phyloP scores from a whole-genome alignment of 1,284 basidiomycete genomes.

The Trametes versicolor region DNA sequence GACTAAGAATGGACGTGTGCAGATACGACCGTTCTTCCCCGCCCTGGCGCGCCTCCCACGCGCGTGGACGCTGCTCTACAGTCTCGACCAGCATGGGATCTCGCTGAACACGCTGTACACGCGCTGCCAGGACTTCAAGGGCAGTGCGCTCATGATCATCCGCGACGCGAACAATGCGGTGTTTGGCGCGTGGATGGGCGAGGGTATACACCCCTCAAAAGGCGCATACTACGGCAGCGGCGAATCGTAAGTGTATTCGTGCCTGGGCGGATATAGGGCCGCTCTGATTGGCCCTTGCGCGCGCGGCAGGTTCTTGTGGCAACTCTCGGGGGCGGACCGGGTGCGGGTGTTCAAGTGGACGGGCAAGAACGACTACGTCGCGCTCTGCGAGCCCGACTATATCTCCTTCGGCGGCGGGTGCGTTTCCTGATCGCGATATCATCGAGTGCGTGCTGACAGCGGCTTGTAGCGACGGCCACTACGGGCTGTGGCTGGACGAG shows the following conservation, averaged over 20 bases:
- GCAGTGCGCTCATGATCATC: conserved; percentile 65
- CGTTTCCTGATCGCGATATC: conserved; percentile 41
- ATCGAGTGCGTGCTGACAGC: not conserved
- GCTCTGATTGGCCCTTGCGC: not conserved
- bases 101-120: conserved; percentile 90
- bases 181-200: conserved; percentile 88
- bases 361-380: conserved; percentile 91
- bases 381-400: conserved; percentile 82
- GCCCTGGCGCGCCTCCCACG: conserved; percentile 82
- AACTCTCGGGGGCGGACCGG: conserved; percentile 49
- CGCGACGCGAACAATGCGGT: conserved; percentile 67
- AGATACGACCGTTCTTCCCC: conserved; percentile 83
- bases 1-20: not conserved
- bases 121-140: conserved; percentile 58
- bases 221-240: conserved; percentile 86
- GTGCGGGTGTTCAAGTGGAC: conserved; percentile 87
- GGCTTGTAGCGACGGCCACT: conserved; percentile 76
- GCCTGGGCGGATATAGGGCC: not conserved
- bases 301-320: conserved; percentile 81
- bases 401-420: conserved; percentile 94
- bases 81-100: conserved; percentile 95
- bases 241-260: conserved; percentile 72
- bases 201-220: conserved; percentile 68
- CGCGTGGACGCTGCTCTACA: conserved; percentile 91
- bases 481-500: conserved; percentile 91